These are phyloP conservation scores for Trametes cingulata DNA, from an alignment of 768 basidiomycete genomes.

Conservation along the genomic window DNA sequence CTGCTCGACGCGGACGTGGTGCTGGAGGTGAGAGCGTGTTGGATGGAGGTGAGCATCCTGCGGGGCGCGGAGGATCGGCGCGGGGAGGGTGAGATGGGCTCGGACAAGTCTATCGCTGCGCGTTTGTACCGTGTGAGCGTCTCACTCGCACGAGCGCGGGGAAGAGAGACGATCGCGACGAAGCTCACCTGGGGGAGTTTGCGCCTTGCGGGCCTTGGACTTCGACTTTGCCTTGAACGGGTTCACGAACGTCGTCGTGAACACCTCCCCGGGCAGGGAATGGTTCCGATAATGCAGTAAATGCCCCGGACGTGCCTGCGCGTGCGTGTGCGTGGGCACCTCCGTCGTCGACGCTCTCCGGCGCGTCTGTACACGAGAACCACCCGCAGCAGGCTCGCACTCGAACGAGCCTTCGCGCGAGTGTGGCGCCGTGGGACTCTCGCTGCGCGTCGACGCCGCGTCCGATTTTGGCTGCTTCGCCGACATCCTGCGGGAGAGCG, in stretches of 20 bases:
- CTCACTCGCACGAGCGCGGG: too few species aligned
- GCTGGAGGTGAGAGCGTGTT: conserved; percentile 1
- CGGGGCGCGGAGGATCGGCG: conserved; percentile 1
- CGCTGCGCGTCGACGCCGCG: not conserved
- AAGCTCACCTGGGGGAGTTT: conserved; percentile 3
- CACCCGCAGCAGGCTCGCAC: not conserved
- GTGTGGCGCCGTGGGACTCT: not conserved
- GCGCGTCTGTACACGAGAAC: not conserved
- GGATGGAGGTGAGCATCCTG: conserved; percentile 12
- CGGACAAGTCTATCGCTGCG: not conserved
- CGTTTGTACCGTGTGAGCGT: not conserved
- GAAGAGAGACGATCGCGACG: not conserved
- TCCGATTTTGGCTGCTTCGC: conserved; percentile 5
- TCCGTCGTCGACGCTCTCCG: not conserved
- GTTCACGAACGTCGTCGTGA: conserved; percentile 21
- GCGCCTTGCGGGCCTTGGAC: conserved; percentile 4
- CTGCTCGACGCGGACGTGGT: not conserved
- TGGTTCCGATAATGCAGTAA: not conserved
- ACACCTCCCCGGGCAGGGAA: conserved; percentile 6
- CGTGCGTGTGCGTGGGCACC: not conserved
- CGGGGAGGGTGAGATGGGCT: not conserved
- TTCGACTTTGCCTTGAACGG: conserved; percentile 12
- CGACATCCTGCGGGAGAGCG: conserved; percentile 7
- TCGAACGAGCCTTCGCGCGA: not conserved
- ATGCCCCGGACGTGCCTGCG: not conserved